These are phyloP conservation scores for Scedosporium dehoogii DNA, from an alignment of 2,329 filamentous ascomycete species.

Conservation along the genomic window DNA sequence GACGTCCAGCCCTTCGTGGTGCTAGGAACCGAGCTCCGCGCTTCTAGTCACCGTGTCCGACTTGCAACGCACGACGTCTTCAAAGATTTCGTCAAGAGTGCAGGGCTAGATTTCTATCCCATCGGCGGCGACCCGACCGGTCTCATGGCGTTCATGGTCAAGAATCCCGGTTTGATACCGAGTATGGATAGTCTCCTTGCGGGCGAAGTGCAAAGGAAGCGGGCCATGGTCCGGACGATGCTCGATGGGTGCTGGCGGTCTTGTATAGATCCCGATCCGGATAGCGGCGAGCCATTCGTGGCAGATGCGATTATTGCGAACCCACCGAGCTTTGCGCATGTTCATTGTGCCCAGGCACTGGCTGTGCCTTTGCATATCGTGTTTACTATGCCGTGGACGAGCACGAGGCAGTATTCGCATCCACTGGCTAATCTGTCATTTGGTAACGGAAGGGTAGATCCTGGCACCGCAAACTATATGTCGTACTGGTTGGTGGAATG, in stretches of 20 bases:
- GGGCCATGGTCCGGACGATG: conserved; percentile 69
- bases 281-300: conserved; percentile 38
- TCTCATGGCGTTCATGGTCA: conserved; percentile 83
- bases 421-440: conserved; percentile 58
- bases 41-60: conserved; percentile 65
- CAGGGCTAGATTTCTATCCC: conserved; percentile 67
- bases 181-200: conserved; percentile 61
- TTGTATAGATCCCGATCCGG: conserved; percentile 64
- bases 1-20: conserved; percentile 75
- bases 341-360: conserved; percentile 70
- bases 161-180: conserved; percentile 70
- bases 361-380: conserved; percentile 74
- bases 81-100: not conserved
- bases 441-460: conserved; percentile 50
- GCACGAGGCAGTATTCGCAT: conserved; percentile 66
- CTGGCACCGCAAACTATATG: conserved; percentile 69
- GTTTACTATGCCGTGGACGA: conserved; percentile 80
- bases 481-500: conserved; percentile 72
- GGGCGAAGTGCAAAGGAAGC: conserved; percentile 59
- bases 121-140: conserved; percentile 72
- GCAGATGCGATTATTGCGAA: conserved; percentile 81
- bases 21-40: conserved; percentile 61
- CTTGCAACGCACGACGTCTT: conserved; percentile 70
- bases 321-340: conserved; percentile 66
- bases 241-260: conserved; percentile 75